Percentiles rank a stretch among this genome's conserved stretches.
Evolutionary conservation across 2,329 filamentous ascomycete species (phyloP).

Genomic region (Phialophora tarda): DNA sequence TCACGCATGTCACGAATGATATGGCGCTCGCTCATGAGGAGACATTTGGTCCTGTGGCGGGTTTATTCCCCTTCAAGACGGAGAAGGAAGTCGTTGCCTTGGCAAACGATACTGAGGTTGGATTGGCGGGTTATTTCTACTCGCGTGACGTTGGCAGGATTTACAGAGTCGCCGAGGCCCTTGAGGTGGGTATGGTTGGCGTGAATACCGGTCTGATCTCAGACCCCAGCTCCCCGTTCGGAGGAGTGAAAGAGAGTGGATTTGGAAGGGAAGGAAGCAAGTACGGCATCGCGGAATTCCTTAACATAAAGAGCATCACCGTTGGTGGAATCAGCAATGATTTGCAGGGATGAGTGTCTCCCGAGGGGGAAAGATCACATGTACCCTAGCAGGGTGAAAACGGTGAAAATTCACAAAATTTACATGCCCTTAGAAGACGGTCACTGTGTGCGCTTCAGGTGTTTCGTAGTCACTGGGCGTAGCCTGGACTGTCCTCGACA

Average conservation of each 20-base stretch:
- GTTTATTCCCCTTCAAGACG: conserved; percentile 83
- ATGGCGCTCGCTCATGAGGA: conserved; percentile 89
- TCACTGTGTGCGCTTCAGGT: not conserved
- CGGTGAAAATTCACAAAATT: not conserved
- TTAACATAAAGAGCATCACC: conserved; percentile 72
- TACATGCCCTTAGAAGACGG: not conserved
- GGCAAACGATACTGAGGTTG: conserved; percentile 83
- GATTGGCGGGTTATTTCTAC: conserved; percentile 94
- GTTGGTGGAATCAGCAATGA: conserved; percentile 67
- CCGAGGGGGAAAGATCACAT: not conserved
- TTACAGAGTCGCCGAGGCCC: conserved; percentile 65
- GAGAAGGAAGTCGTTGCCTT: conserved; percentile 86
- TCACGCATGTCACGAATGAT: conserved; percentile 81
- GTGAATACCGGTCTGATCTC: conserved; percentile 74
- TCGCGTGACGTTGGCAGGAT: conserved; percentile 64
- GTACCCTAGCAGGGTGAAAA: not conserved
- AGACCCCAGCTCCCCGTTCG: conserved; percentile 66
- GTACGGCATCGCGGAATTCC: conserved; percentile 74
- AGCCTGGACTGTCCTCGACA: not conserved
- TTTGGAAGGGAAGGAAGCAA: conserved; percentile 79
- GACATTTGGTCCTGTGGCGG: conserved; percentile 93
- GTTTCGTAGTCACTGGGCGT: not conserved
- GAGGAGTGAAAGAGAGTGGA: conserved; percentile 81
- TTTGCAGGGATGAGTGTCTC: conserved; percentile 52
- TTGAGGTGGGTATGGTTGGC: conserved; percentile 59